Evolutionary conservation across 257 asterid species (phyloP).

Genomic region (Rehmannia glutinosa): DNA sequence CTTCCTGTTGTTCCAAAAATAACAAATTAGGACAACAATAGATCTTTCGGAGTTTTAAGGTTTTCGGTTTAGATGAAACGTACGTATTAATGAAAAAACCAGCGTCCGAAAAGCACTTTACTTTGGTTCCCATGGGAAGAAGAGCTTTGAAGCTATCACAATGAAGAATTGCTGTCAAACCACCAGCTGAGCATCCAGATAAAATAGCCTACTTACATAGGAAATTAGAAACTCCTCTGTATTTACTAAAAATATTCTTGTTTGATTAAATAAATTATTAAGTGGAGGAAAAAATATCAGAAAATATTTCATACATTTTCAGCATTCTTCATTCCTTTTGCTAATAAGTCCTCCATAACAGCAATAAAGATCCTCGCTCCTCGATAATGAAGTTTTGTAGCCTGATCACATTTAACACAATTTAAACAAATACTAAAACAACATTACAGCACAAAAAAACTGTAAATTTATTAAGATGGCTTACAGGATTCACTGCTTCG

Average conservation of each 20-base stretch:
- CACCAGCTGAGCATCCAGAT: slow-evolving; percentile 94
- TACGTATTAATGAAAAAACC: slow-evolving; percentile 78
- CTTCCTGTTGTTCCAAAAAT: slow-evolving; percentile 39
- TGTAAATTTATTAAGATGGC: background rate
- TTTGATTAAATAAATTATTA: background rate
- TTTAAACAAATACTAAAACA: background rate
- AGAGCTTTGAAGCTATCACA: slow-evolving; percentile 67
- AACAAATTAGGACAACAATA: background rate
- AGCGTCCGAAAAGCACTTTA: slow-evolving; percentile 82
- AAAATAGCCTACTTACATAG: slow-evolving; percentile 63
- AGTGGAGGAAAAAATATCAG: background rate
- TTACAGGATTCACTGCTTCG: background rate
- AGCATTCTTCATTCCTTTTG: background rate
- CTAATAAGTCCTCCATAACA: background rate
- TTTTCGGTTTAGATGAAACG: slow-evolving; percentile 5
- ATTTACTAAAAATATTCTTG: no score
- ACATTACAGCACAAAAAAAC: background rate
- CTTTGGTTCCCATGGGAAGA: slow-evolving; percentile 54
- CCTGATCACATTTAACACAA: background rate
- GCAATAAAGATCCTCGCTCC: background rate
- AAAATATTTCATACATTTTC: background rate
- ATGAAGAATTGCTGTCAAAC: slow-evolving; percentile 65
- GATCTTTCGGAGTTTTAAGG: no score
- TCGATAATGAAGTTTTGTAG: background rate
- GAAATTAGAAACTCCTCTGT: background rate